Evolutionary conservation across 345 rosid species (phyloP).

Genomic region (Citrus mangshanensis): DNA sequence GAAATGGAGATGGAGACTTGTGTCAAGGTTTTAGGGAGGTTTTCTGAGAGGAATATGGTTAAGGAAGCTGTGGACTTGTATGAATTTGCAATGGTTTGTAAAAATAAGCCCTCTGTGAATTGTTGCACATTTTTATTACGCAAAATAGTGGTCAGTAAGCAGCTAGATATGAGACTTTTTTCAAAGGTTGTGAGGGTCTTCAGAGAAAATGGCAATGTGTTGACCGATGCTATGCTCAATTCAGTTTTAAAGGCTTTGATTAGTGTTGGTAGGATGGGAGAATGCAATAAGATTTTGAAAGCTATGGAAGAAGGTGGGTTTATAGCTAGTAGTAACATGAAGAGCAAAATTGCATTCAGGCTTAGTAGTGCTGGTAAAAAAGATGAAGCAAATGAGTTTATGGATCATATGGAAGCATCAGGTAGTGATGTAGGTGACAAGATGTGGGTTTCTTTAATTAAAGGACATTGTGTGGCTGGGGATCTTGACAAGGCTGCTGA

Average conservation of each 20-base stretch:
- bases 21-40: constrained; percentile 45
- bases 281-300: constrained; percentile 59
- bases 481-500: constrained; percentile 63
- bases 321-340: constrained; percentile 40
- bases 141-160: constrained; percentile 58
- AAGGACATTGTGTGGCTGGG: constrained; percentile 69
- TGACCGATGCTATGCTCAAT: constrained; percentile 62
- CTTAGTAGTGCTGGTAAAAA: constrained; percentile 58
- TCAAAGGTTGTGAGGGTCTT: constrained; percentile 58
- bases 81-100: constrained; percentile 67
- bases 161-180: constrained; percentile 60
- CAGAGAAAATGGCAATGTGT: constrained; percentile 42
- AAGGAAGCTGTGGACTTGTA: constrained; percentile 75
- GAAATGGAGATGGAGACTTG: constrained; percentile 70
- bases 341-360: constrained; percentile 49
- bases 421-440: constrained; percentile 49
- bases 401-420: constrained; percentile 46
- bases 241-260: constrained; percentile 66
- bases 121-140: constrained; percentile 58
- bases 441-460: constrained; percentile 60
- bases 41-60: constrained; percentile 59
- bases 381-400: constrained; percentile 48
- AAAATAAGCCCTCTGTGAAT: constrained; percentile 48
- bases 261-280: constrained; percentile 54
- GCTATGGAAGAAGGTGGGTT: constrained; percentile 61